These are phyloP conservation scores for Ceratocystis lukuohia DNA, from an alignment of 2,329 filamentous ascomycete species.

Conservation along the genomic window DNA sequence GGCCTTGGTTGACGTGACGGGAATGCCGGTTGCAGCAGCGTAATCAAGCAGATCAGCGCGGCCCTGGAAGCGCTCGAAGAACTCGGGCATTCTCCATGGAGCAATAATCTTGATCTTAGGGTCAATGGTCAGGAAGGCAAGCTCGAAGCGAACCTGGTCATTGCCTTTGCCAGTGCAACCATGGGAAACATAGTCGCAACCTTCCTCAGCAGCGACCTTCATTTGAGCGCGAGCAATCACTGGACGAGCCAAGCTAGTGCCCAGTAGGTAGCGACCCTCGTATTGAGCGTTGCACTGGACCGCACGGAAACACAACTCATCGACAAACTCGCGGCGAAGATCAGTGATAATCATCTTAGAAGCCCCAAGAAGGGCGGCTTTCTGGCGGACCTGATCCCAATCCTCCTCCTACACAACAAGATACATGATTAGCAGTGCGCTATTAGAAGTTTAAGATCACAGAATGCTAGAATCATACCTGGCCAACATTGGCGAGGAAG, in stretches of 20 bases:
- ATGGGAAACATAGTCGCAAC: slow-evolving; percentile 23
- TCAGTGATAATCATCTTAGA: slow-evolving; percentile 40
- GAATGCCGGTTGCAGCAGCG: slow-evolving; percentile 52
- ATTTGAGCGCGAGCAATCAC: slow-evolving; percentile 53
- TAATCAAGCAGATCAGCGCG: slow-evolving; percentile 62
- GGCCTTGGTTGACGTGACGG: slow-evolving; percentile 59
- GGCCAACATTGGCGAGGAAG: slow-evolving; percentile 51
- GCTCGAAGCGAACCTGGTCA: slow-evolving; percentile 30
- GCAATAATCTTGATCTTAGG: slow-evolving; percentile 58
- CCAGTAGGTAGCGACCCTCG: slow-evolving; percentile 38
- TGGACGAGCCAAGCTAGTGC: slow-evolving; percentile 47
- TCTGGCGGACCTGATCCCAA: slow-evolving; percentile 30
- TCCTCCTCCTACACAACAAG: slow-evolving; percentile 14
- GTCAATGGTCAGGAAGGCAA: slow-evolving; percentile 35
- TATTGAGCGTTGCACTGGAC: slow-evolving; percentile 54
- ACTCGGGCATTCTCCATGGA: slow-evolving; percentile 58
- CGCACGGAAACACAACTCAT: slow-evolving; percentile 62
- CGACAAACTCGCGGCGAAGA: slow-evolving; percentile 56
- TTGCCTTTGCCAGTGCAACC: slow-evolving; percentile 48
- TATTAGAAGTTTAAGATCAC: not conserved
- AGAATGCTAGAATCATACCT: slow-evolving; percentile 30
- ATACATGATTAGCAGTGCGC: not conserved
- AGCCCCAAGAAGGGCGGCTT: slow-evolving; percentile 28
- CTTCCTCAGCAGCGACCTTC: slow-evolving; percentile 27
- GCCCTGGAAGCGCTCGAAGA: slow-evolving; percentile 58